Evolutionary conservation across 352 stramenopile species (phyloP).

Genomic region (Salisapilia sapeloensis): DNA sequence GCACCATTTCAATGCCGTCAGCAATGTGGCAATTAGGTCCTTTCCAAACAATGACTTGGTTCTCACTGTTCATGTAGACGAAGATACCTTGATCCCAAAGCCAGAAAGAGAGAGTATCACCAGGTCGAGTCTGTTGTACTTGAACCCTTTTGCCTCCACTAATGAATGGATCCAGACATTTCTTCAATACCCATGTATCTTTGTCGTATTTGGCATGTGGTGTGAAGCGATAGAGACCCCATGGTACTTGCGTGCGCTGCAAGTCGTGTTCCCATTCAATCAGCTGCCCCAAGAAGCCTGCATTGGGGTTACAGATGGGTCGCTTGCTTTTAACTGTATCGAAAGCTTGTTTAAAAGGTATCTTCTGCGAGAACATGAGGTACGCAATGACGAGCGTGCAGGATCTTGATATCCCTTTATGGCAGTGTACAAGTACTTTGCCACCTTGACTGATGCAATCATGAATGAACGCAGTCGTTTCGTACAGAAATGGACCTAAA

Average conservation of each 20-base stretch:
- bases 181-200: slow-evolving; percentile 25
- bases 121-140: too few species aligned
- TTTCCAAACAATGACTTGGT: slow-evolving; percentile 19
- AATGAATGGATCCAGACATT: slow-evolving; percentile 10
- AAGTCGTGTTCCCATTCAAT: slow-evolving; percentile 37
- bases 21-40: slow-evolving; percentile 12
- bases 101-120: too few species aligned
- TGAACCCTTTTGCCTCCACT: too few species aligned
- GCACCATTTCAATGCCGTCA: slow-evolving; percentile 6
- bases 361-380: slow-evolving; percentile 19
- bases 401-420: slow-evolving; percentile 53
- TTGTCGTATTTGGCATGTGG: slow-evolving; percentile 30
- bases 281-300: slow-evolving; percentile 46
- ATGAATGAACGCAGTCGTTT: slow-evolving; percentile 24
- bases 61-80: slow-evolving; percentile 11
- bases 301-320: slow-evolving; percentile 38
- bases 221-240: slow-evolving; percentile 17
- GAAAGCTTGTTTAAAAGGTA: slow-evolving; percentile 14
- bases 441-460: slow-evolving; percentile 2
- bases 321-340: slow-evolving; percentile 21
- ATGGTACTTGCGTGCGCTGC: not conserved
- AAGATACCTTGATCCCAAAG: slow-evolving; percentile 27
- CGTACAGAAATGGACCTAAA: slow-evolving; percentile 32
- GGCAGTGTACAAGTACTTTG: slow-evolving; percentile 42
- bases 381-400: slow-evolving; percentile 49